Conservation (phyloP, 164 flowering plant genomes). For the Stephania japonica region DNA sequence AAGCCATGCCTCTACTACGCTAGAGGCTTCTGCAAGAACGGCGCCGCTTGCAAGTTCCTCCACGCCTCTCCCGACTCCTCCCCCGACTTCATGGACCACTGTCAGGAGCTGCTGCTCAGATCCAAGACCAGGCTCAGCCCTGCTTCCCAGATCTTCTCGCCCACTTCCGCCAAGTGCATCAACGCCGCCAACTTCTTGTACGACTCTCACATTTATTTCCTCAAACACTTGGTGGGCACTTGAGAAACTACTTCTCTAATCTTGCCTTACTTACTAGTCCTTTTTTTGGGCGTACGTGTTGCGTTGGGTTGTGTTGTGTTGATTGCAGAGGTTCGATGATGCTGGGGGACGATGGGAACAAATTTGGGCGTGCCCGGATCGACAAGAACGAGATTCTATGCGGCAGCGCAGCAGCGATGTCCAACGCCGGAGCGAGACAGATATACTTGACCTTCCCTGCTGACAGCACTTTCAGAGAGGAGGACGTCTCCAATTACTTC, state of each 20-base stretch:
- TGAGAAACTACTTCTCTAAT: neutral
- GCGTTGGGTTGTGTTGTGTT: no score
- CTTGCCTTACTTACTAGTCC: neutral
- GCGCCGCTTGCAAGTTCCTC: slow-evolving; percentile 46
- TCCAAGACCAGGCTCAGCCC: slow-evolving; percentile 29
- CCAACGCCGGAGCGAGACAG: slow-evolving; percentile 60
- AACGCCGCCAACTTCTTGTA: slow-evolving; percentile 21
- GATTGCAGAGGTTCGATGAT: slow-evolving; percentile 36
- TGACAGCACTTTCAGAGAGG: slow-evolving; percentile 91
- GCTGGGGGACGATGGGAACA: slow-evolving; percentile 51
- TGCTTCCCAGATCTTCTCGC: slow-evolving; percentile 38
- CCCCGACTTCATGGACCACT: slow-evolving; percentile 44
- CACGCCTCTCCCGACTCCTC: slow-evolving; percentile 30
- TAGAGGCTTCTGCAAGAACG: slow-evolving; percentile 66
- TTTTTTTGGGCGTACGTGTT: no score
- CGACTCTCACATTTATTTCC: slow-evolving; percentile 48
- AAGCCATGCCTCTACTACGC: slow-evolving; percentile 64
- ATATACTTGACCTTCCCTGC: slow-evolving; percentile 92
- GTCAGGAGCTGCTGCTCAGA: slow-evolving; percentile 39
- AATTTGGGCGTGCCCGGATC: slow-evolving; percentile 36
- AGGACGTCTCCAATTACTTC: slow-evolving; percentile 90
- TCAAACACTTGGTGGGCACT: neutral
- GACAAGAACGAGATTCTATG: slow-evolving; percentile 45
- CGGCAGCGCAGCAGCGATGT: slow-evolving; percentile 31
- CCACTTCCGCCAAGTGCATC: slow-evolving; percentile 16